phyloP scores from a whole-genome alignment of 352 stramenopile species.

The Phytophthora palmivora region DNA sequence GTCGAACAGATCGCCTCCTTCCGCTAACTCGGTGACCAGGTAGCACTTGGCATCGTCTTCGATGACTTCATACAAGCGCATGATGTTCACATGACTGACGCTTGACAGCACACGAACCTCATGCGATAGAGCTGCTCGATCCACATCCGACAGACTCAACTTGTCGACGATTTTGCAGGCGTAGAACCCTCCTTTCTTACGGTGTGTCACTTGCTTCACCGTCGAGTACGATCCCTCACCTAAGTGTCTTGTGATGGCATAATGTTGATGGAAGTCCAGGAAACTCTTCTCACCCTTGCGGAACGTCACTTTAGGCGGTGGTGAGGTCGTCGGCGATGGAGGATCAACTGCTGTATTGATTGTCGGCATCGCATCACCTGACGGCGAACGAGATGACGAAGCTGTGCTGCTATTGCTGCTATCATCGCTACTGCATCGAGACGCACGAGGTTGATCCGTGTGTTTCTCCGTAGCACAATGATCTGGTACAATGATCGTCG shows the following conservation, averaged over 20 bases:
- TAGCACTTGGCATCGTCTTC: constrained; percentile 96
- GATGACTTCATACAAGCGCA: constrained; percentile 94
- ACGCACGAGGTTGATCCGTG: constrained; percentile 4
- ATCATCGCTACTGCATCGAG: constrained; percentile 15
- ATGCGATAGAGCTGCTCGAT: constrained; percentile 75
- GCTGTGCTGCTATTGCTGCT: constrained; percentile 33
- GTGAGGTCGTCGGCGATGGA: constrained; percentile 5
- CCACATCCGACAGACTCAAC: constrained; percentile 68
- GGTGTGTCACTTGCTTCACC: constrained; percentile 88
- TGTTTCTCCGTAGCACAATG: constrained; percentile 7
- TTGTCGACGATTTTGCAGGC: constrained; percentile 91
- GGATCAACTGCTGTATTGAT: constrained; percentile 1
- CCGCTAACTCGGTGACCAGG: constrained; percentile 97
- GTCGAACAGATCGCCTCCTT: constrained; percentile 90
- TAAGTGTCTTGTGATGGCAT: constrained; percentile 78
- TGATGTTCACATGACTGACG: constrained; percentile 90
- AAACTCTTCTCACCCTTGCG: constrained; percentile 85
- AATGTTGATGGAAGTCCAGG: constrained; percentile 86
- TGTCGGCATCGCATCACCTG: constrained; percentile 6
- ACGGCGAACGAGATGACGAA: constrained; percentile 15
- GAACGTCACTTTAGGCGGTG: constrained; percentile 49
- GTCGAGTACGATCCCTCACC: constrained; percentile 90
- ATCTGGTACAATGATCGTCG: constrained; percentile 1
- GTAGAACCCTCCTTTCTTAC: constrained; percentile 72
- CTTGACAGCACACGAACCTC: constrained; percentile 75